These are phyloP conservation scores for Eucalyptus viminalis DNA, from an alignment of 345 rosid genomes.

Conservation along the genomic window DNA sequence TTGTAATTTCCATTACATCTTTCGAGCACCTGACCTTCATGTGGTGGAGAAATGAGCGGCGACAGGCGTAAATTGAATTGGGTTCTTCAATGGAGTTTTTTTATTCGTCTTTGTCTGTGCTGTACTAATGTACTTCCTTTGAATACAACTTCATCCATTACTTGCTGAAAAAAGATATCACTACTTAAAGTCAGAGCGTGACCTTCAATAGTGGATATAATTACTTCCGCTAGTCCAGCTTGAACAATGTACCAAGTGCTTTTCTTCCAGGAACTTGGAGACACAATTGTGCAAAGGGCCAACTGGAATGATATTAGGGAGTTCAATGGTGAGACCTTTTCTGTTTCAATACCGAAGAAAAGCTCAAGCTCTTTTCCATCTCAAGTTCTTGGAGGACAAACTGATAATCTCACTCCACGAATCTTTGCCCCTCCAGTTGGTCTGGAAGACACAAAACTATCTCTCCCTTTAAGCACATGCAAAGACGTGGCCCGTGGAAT, in stretches of 20 bases:
- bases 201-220: background rate
- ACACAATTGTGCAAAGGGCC: background rate
- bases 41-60: background rate
- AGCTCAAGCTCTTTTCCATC: background rate
- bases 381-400: background rate
- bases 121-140: background rate
- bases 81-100: background rate
- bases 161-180: accelerated
- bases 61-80: background rate
- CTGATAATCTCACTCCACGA: background rate
- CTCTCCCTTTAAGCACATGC: background rate
- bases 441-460: background rate
- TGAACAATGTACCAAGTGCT: background rate
- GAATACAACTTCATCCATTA: background rate
- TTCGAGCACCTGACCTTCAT: background rate
- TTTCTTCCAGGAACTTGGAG: background rate
- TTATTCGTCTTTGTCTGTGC: background rate
- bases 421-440: background rate
- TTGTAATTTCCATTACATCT: background rate
- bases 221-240: background rate
- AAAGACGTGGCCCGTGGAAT: background rate
- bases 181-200: background rate
- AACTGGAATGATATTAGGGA: background rate
- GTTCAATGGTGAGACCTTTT: background rate
- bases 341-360: background rate